Evolutionary conservation across 352 stramenopile species (phyloP).

Genomic region (Pythium oligandrum): DNA sequence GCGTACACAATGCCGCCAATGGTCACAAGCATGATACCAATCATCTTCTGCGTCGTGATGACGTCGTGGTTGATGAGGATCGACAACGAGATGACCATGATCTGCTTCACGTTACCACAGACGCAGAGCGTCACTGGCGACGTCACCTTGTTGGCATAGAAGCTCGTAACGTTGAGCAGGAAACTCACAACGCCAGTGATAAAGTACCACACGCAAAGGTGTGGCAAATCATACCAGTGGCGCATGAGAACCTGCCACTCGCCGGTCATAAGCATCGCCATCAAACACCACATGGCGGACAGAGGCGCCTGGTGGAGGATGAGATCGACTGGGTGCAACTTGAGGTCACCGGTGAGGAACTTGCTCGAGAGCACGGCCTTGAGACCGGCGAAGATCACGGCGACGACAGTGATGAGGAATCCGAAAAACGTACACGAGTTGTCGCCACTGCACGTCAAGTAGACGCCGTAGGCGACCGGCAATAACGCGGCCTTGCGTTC

Average conservation of each 20-base stretch:
- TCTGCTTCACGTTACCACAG: slow-evolving; percentile 94
- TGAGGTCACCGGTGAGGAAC: slow-evolving; percentile 91
- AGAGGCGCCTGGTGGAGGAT: slow-evolving; percentile 91
- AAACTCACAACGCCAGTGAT: slow-evolving; percentile 89
- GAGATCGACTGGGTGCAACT: slow-evolving; percentile 91
- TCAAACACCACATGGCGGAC: slow-evolving; percentile 86
- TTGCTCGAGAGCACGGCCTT: slow-evolving; percentile 93
- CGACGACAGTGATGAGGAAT: slow-evolving; percentile 85
- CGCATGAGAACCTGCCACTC: slow-evolving; percentile 57
- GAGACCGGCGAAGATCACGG: slow-evolving; percentile 88
- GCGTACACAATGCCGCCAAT: slow-evolving; percentile 62
- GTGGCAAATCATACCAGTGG: slow-evolving; percentile 60
- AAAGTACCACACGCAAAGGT: slow-evolving; percentile 67
- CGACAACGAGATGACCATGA: slow-evolving; percentile 79
- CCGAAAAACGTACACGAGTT: slow-evolving; percentile 87
- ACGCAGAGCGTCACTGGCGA: slow-evolving; percentile 93
- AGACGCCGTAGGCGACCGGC: slow-evolving; percentile 80
- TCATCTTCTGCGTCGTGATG: slow-evolving; percentile 59
- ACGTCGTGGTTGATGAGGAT: slow-evolving; percentile 74
- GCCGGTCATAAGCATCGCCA: slow-evolving; percentile 77
- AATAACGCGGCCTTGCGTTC: slow-evolving; percentile 65
- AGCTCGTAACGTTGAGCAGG: slow-evolving; percentile 92
- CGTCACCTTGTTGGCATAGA: slow-evolving; percentile 94
- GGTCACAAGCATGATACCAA: slow-evolving; percentile 67
- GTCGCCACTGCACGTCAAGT: slow-evolving; percentile 81